Evolutionary conservation across 139 green algal species (phyloP).

Genomic region (Medakamo hakoo): DNA sequence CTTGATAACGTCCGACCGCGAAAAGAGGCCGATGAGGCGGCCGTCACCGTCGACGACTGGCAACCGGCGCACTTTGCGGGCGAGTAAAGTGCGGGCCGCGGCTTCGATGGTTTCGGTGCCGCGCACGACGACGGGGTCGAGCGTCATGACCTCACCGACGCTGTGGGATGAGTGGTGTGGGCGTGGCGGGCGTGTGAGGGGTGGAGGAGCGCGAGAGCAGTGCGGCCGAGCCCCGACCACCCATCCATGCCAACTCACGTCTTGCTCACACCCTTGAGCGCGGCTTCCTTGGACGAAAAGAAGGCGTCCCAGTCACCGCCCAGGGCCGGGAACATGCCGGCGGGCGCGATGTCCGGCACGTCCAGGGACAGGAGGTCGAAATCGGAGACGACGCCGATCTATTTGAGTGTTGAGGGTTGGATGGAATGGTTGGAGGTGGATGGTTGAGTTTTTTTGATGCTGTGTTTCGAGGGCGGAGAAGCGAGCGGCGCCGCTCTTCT

Average conservation of each 20-base stretch:
- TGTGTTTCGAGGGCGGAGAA: too few species aligned
- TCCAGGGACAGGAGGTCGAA: conserved; percentile 60
- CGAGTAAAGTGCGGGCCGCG: conserved; percentile 24
- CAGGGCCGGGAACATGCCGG: conserved; percentile 32
- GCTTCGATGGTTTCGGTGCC: conserved; percentile 41
- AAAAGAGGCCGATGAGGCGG: conserved; percentile 36
- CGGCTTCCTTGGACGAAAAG: conserved; percentile 36
- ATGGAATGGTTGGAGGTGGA: background rate
- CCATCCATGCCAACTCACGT: too few species aligned
- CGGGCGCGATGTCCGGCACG: conserved; percentile 3
- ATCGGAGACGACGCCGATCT: conserved; percentile 61
- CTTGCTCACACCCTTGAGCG: conserved; percentile 37
- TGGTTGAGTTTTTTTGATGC: too few species aligned
- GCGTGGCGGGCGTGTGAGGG: background rate
- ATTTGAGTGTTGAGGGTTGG: background rate
- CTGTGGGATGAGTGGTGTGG: conserved; percentile 10
- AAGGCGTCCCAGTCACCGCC: conserved; percentile 31
- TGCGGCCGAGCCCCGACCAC: too few species aligned
- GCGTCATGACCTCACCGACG: conserved; percentile 60
- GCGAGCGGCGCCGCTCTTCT: too few species aligned
- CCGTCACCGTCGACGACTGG: conserved; percentile 47
- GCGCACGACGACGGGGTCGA: conserved; percentile 33
- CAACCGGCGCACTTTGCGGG: conserved; percentile 21
- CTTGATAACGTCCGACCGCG: conserved; percentile 36
- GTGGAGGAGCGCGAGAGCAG: too few species aligned